phyloP scores from a whole-genome alignment of 2,329 filamentous ascomycete species.

The Penicillium aurantiogriseum region DNA sequence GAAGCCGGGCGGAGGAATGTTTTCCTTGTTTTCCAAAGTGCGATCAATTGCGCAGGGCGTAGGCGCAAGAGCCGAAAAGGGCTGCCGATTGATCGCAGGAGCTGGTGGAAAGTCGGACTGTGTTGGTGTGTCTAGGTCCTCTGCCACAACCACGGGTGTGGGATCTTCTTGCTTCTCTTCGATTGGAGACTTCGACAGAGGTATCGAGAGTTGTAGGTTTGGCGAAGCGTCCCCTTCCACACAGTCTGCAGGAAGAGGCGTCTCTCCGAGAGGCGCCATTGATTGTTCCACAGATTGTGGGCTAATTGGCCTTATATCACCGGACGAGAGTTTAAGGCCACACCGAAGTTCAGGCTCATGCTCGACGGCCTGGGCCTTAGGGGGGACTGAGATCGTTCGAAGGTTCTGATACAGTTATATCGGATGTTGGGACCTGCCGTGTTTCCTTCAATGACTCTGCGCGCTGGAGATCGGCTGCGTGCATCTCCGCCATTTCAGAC shows the following conservation, averaged over 20 bases:
- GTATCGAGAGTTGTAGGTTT: not conserved
- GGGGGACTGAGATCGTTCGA: not conserved
- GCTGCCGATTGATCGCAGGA: not conserved
- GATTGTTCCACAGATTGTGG: not conserved
- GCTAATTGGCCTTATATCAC: not conserved
- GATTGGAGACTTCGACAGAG: not conserved
- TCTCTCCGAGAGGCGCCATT: not conserved
- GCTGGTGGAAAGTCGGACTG: conserved; percentile 8
- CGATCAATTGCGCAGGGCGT: conserved; percentile 7
- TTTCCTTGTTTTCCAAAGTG: conserved; percentile 20
- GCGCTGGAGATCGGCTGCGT: not conserved
- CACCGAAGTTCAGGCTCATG: not conserved
- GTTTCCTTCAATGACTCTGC: not conserved
- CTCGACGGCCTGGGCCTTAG: not conserved
- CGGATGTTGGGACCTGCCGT: not conserved
- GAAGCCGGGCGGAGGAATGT: conserved; percentile 15
- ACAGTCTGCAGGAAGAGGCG: not conserved
- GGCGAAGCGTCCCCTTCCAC: not conserved
- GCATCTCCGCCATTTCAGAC: conserved; percentile 4
- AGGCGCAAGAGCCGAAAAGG: conserved; percentile 5
- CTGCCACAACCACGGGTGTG: conserved; percentile 2
- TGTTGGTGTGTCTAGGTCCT: conserved; percentile 17
- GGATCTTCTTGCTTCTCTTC: not conserved
- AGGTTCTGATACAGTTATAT: not conserved
- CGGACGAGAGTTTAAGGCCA: not conserved